Evolutionary conservation across 345 rosid genomes (phyloP), one percentile per base, ranked within the genome.

Genomic region (Cardamine chenopodiifolia): DNA sequence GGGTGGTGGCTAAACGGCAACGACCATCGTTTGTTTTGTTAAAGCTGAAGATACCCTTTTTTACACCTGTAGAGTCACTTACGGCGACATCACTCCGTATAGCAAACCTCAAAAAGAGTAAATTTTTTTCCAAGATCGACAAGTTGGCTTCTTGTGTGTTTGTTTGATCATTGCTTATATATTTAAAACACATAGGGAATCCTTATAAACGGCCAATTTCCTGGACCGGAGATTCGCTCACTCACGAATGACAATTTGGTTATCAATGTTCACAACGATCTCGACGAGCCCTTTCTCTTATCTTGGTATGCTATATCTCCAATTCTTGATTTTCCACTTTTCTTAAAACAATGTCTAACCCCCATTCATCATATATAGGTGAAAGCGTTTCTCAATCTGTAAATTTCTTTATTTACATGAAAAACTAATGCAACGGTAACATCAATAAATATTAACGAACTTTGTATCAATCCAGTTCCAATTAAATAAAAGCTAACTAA

Each of bases 131-230:
- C 20, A 31, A 13, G 6, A 31, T 53, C 19, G 32, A 31, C 45
- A 39, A 10, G 13, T 23, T 34, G 52, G 52, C 54, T 63, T 52
- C 34, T 39, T 49, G 20, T 56, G 50, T 70, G 6, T 55, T 71
- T 35, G 61, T 35, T 15, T 50, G 20, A 35, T 50, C 23, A 18
- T 37, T 11, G n/a, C 37, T 28, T 55, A 28, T 25, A 2, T 26
- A 28, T 35, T 10, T 17, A 48, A 15, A 15, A 55, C n/a, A 70
- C 70, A 57, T 81, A 89, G 98, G 97, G 96, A 62, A 94, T 94
- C 71, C 81, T 91, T 61, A 94, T 94, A 4, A 94, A 94, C 52
- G 97, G 97, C 62, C 86, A 83, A 73, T 91, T 90, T 81, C 98
- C 98, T 14, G 98, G 98, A 40, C 97, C 98, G 4, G 91, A 91